Conservation (phyloP, 768 basidiomycete species). For the Ramaria sp. region DNA sequence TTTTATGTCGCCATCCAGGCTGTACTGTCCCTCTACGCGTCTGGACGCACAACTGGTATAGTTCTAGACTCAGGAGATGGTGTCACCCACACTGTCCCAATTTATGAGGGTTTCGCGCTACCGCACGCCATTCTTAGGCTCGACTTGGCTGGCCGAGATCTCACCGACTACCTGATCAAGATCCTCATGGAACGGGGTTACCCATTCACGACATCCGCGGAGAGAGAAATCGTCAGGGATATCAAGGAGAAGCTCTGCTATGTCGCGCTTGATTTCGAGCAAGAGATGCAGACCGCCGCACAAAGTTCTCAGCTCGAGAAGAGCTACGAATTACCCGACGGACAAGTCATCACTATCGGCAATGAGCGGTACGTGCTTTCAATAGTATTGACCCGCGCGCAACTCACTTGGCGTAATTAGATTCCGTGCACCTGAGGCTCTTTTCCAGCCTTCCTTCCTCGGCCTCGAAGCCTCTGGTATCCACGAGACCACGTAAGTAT, state of each 20-base stretch:
- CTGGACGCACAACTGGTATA: slow-evolving; percentile 90
- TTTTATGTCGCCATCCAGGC: slow-evolving; percentile 72
- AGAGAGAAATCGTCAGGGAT: slow-evolving; percentile 90
- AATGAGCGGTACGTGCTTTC: slow-evolving; percentile 40
- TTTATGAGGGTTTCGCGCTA: slow-evolving; percentile 90
- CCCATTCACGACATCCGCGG: slow-evolving; percentile 87
- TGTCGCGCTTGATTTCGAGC: slow-evolving; percentile 89
- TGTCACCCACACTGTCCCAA: slow-evolving; percentile 92
- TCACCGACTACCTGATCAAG: slow-evolving; percentile 79
- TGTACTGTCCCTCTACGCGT: slow-evolving; percentile 75
- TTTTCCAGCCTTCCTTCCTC: slow-evolving; percentile 50
- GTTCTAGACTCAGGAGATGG: slow-evolving; percentile 95
- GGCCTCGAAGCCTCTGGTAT: slow-evolving; percentile 80
- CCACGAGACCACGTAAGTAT: slow-evolving; percentile 47
- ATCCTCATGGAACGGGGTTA: slow-evolving; percentile 87
- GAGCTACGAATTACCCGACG: slow-evolving; percentile 86
- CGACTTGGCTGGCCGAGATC: slow-evolving; percentile 86
- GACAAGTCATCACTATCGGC: slow-evolving; percentile 85
- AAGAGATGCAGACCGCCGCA: slow-evolving; percentile 85
- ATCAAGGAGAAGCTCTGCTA: slow-evolving; percentile 94
- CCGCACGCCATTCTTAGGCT: slow-evolving; percentile 90
- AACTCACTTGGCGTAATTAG: slow-evolving; percentile 14
- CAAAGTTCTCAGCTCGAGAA: slow-evolving; percentile 86
- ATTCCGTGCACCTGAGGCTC: slow-evolving; percentile 47
- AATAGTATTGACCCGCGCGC: background rate